phyloP scores from a whole-genome alignment of 148 eudicot species.

The Silene latifolia region DNA sequence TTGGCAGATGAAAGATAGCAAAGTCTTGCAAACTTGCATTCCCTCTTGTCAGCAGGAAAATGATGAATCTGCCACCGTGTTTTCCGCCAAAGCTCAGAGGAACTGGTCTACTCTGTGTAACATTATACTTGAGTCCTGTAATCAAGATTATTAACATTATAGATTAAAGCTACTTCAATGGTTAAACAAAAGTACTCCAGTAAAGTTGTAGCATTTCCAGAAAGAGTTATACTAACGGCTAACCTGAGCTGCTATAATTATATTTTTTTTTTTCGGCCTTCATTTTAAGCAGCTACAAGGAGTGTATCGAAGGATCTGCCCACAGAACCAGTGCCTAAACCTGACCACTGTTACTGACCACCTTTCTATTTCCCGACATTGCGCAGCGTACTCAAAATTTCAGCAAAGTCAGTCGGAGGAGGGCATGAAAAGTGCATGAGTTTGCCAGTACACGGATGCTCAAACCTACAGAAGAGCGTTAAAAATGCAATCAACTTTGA shows the following conservation, averaged over 20 bases:
- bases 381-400: slow-evolving; percentile 51
- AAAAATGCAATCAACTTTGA: background rate
- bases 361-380: slow-evolving; percentile 15
- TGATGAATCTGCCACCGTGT: background rate
- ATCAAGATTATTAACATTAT: background rate
- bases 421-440: slow-evolving; percentile 62
- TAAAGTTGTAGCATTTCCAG: background rate
- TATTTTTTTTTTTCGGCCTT: background rate
- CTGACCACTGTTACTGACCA: slow-evolving; percentile 1
- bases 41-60: background rate
- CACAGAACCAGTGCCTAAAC: background rate
- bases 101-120: background rate
- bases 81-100: background rate
- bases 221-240: background rate
- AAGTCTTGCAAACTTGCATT: background rate
- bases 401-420: slow-evolving; percentile 78
- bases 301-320: background rate
- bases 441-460: slow-evolving; percentile 73
- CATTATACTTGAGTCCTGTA: background rate
- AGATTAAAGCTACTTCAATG: background rate
- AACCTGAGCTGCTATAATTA: slow-evolving; percentile 10
- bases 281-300: slow-evolving; percentile 4
- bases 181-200: background rate
- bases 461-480: slow-evolving; percentile 46
- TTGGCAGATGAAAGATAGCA: background rate